Evolutionary conservation across 2,329 filamentous ascomycete genomes (phyloP), one percentile per base, ranked within the genome.

Genomic region (Monilinia fructigena): DNA sequence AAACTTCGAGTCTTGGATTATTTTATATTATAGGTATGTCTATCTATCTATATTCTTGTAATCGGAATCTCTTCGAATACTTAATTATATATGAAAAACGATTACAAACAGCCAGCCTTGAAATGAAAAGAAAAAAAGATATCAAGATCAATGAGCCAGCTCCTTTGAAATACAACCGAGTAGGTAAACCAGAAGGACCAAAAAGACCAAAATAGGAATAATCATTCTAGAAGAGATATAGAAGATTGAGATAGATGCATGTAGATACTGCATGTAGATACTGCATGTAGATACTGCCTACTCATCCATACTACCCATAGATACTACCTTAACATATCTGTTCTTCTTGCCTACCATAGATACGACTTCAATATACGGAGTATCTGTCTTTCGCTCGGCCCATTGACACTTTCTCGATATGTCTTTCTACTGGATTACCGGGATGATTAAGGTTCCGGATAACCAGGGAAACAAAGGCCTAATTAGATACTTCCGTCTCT

Each of bases 211-310:
- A 47, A 47, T 59, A 35, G 40, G 10, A 28, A 42, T 42, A 6
- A 38, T 23, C 18, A 7, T 60, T 60, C 56, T 60, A 45, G 56
- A 60, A 60, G 42, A 50, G 28, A 60, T 35, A 60, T 60, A 20
- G 42, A 60, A 60, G 18, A 35, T 31, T 31, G 18, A 5, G 20
- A 58, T 35, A 35, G 31, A 35, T 8, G 2, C 3, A 35, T 3
- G 6, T 35, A 35, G 31, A 35, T 35, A 35, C 31, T 35, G 6
- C 31, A 4, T n/a, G n/a, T n/a, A n/a, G n/a, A n/a, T n/a, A n/a
- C n/a, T n/a, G n/a, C n/a, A n/a, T 35, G 31, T 35, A 35, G 31
- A 5, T 3, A 35, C 31, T 35, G 7, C 31, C 31, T 8, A 35
- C 31, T 35, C 31, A 35, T 35, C 3, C 31, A 35, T 35, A 35